A percentile compares a stretch with the other conserved stretches of the same genome.
Conservation (phyloP, 108 stramenopile genomes). For the Nitzschia sp. region DNA sequence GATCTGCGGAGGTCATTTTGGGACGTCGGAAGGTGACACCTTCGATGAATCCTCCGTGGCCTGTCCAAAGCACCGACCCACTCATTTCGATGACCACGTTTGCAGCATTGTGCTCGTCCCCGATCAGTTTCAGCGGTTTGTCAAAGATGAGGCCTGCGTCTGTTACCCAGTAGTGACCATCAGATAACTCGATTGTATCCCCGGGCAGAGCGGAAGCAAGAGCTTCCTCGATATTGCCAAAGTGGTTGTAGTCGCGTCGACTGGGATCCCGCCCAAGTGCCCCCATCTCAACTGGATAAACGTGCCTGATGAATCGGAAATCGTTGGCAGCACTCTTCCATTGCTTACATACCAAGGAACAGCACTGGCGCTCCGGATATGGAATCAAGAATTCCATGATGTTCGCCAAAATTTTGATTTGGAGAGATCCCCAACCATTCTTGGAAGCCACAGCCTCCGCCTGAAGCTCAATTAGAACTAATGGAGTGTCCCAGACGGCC, state of each 20-base stretch:
- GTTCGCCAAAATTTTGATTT: constrained; percentile 50
- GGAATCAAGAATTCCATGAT: constrained; percentile 75
- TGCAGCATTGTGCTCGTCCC: constrained; percentile 80
- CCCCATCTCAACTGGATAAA: constrained; percentile 84
- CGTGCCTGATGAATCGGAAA: constrained; percentile 75
- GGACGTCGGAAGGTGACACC: constrained; percentile 83
- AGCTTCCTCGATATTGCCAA: constrained; percentile 68
- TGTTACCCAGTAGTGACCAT: constrained; percentile 86
- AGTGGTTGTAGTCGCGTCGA: constrained; percentile 71
- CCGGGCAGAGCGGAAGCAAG: constrained; percentile 64
- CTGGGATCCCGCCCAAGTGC: constrained; percentile 54
- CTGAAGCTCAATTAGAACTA: constrained; percentile 62
- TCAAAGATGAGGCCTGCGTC: constrained; percentile 61
- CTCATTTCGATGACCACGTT: constrained; percentile 84
- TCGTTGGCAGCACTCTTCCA: constrained; percentile 72
- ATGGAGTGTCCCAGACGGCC: constrained; percentile 76
- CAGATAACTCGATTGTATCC: constrained; percentile 82
- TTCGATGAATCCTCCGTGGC: constrained; percentile 74
- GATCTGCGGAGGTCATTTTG: constrained; percentile 45
- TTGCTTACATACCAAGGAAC: constrained; percentile 56
- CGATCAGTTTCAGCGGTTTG: constrained; percentile 66
- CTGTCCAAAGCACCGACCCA: constrained; percentile 68
- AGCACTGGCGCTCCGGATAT: constrained; percentile 62
- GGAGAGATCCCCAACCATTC: constrained; percentile 63
- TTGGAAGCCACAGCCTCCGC: constrained; percentile 48